Base-by-base conservation (phyloP, 306 rosid genomes). In the Begonia loranthoides region DNA sequence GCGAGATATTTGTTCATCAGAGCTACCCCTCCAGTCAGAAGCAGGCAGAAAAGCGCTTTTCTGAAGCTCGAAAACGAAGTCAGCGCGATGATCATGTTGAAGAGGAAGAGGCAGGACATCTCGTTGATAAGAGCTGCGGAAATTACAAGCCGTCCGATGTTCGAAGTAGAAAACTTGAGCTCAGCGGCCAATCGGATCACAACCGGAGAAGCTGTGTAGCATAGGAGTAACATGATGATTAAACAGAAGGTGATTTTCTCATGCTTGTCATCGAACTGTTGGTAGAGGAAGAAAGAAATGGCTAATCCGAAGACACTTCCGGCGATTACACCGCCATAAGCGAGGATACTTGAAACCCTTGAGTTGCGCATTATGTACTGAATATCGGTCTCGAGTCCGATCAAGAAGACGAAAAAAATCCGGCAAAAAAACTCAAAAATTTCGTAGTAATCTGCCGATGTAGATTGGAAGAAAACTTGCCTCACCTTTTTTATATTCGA, bases 351-450 rank as follows among this genome's bases (percentile, higher is more conserved):
- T 0, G 75, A 78, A 2, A 36, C 5, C 5, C 79, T 77, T 0
- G 74, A 12, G 64, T 79, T 66, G 7, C 84, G 79, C 41, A 56
- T 4, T 0, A 60, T 13, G 54, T 71, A 79, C 2, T 79, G 55
- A n/a, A 68, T 11, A 17, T 85, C 88, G 52, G 75, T 73, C 60
- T 90, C 90, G 16, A 90, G 62, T 1, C 97, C 97, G 17, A 90
- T 73, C 4, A 90, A 57, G 73, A 90, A 90, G 78, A 80, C 80
- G 80, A 90, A 82, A 15, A 79, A 48, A 19, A 85, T 85, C 6
- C 97, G 87, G 45, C 90, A 79, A 13, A 90, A 79, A 66, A 85
- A 86, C 17, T 94, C 83, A 17, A 90, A 87, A 49, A 90, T 69
- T 59, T 90, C 87, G 16, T 90, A 90, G 76, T 82, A 90, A 41